phyloP scores from a whole-genome alignment of 495 filamentous ascomycete genomes.

The Lasiosphaeris hirsuta region DNA sequence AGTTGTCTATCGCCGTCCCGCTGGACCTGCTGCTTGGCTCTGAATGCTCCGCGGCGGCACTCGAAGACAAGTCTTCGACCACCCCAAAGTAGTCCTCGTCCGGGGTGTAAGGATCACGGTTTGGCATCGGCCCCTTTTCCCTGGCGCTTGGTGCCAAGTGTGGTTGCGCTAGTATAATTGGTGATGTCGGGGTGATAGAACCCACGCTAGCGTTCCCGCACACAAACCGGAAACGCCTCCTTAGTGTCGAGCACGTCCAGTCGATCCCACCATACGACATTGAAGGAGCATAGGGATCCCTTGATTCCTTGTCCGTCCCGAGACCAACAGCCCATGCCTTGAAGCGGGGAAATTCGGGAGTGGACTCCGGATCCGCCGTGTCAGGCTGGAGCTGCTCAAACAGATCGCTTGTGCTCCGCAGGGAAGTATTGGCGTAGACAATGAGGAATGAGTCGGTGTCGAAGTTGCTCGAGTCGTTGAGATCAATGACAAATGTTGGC shows the following conservation, averaged over 20 bases:
- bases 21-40: slow-evolving; percentile 23
- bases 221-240: slow-evolving; percentile 61
- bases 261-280: slow-evolving; percentile 52
- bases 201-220: slow-evolving; percentile 40
- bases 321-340: slow-evolving; percentile 59
- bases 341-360: slow-evolving; percentile 51
- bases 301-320: slow-evolving; percentile 42
- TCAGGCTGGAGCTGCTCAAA: slow-evolving; percentile 50
- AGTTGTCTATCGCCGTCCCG: slow-evolving; percentile 13
- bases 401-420: slow-evolving; percentile 47
- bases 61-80: slow-evolving; percentile 17
- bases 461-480: slow-evolving; percentile 51
- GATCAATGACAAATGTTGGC: slow-evolving; percentile 66
- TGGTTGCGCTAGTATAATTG: slow-evolving; percentile 27
- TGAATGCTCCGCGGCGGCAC: slow-evolving; percentile 16
- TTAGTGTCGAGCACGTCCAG: slow-evolving; percentile 63
- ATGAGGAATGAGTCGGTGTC: slow-evolving; percentile 50
- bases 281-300: slow-evolving; percentile 45
- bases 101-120: background rate
- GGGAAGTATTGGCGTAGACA: slow-evolving; percentile 56
- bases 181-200: slow-evolving; percentile 32
- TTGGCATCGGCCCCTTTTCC: slow-evolving; percentile 11
- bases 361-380: slow-evolving; percentile 32
- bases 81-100: slow-evolving; percentile 37
- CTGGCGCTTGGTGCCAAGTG: slow-evolving; percentile 24